phyloP scores from a whole-genome alignment of 306 rosid genomes.

The Cicer arietinum region DNA sequence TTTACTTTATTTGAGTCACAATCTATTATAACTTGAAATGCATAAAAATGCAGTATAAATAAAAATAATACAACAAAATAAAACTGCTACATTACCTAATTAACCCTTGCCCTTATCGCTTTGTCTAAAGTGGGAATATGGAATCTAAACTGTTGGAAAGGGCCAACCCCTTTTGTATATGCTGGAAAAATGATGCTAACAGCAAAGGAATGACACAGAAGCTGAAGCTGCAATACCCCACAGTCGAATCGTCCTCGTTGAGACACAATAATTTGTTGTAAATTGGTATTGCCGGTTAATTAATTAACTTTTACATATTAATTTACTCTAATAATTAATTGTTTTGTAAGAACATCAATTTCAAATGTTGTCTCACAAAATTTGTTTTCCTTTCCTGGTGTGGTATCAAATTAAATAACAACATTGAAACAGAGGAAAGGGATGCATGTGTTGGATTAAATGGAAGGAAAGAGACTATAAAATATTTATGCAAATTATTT shows the following conservation, averaged over 20 bases:
- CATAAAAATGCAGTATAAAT: not conserved
- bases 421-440: no score
- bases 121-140: conserved; percentile 31
- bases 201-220: conserved; percentile 40
- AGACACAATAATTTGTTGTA: conserved; percentile 34
- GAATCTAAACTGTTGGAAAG: conserved; percentile 37
- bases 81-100: not conserved
- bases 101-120: conserved; percentile 10
- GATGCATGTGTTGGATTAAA: no score
- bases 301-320: not conserved
- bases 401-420: not conserved
- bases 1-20: no score
- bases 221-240: conserved; percentile 2
- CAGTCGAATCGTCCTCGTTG: conserved; percentile 44
- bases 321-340: not conserved
- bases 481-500: no score
- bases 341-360: not conserved
- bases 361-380: conserved; percentile 1
- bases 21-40: not conserved
- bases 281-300: conserved; percentile 40
- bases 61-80: conserved; percentile 4
- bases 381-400: not conserved
- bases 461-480: no score
- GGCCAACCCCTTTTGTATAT: conserved; percentile 11
- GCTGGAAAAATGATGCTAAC: conserved; percentile 8